These are phyloP conservation scores for Phyllosticta paracitricarpa DNA, from an alignment of 2,329 filamentous ascomycete genomes.

Conservation along the genomic window DNA sequence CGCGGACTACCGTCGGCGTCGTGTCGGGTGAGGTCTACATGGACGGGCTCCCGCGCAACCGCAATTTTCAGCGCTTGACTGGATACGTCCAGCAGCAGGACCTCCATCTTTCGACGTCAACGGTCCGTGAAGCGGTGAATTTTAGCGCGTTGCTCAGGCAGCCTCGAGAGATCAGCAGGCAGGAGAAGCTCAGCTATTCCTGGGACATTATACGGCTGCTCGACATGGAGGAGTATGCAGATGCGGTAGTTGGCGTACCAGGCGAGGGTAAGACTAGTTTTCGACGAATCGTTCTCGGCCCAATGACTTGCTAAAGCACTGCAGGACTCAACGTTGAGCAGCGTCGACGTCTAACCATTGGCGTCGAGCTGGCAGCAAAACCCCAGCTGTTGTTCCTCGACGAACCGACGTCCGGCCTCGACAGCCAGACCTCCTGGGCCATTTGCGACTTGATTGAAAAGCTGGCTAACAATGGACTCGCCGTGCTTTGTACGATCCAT, in stretches of 20 bases:
- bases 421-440: constrained; percentile 87
- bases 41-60: constrained; percentile 62
- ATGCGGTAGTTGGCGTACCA: constrained; percentile 81
- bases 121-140: constrained; percentile 76
- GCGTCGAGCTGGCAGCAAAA: constrained; percentile 91
- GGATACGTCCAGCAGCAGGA: constrained; percentile 92
- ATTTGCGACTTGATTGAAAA: constrained; percentile 84
- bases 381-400: constrained; percentile 86
- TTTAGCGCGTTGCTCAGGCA: constrained; percentile 83
- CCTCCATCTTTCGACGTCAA: constrained; percentile 73
- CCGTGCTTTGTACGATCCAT: constrained; percentile 94
- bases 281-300: neutral
- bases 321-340: constrained; percentile 47
- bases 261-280: constrained; percentile 54
- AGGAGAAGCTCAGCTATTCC: constrained; percentile 79
- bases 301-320: neutral
- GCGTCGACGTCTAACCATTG: constrained; percentile 74
- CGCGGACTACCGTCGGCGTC: constrained; percentile 79
- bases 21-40: constrained; percentile 82
- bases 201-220: constrained; percentile 84
- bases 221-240: constrained; percentile 83
- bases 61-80: constrained; percentile 82
- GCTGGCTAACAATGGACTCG: constrained; percentile 77
- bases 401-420: constrained; percentile 88
- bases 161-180: constrained; percentile 58